phyloP scores from a whole-genome alignment of 1,284 basidiomycete species.

The Grifola frondosa region DNA sequence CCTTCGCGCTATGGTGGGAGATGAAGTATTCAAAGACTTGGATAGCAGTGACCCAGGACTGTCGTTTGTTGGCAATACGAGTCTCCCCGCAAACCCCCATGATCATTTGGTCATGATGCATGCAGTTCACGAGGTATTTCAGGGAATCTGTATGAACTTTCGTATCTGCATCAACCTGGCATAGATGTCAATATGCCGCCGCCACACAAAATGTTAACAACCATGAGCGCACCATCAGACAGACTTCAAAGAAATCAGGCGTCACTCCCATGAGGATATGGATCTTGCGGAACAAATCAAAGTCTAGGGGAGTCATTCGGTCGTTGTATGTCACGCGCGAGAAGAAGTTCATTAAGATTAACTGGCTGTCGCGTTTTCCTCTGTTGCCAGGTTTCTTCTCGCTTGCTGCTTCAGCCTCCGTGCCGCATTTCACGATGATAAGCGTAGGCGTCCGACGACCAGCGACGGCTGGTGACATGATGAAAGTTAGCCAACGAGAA shows the following conservation, averaged over 20 bases:
- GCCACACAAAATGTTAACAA: not conserved
- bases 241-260: conserved; percentile 97
- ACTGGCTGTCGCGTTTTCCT: conserved; percentile 98
- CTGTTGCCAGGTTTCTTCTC: conserved; percentile 97
- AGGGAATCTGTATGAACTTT: conserved; percentile 89
- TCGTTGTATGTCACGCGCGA: conserved; percentile 99
- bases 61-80: conserved; percentile 95
- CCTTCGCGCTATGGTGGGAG: conserved; percentile 97
- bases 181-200: conserved; percentile 6
- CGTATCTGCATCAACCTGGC: conserved; percentile 96
- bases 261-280: conserved; percentile 98
- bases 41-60: conserved; percentile 97
- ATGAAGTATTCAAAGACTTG: conserved; percentile 99
- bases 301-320: conserved; percentile 96
- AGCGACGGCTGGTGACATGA: conserved; percentile 52
- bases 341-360: conserved; percentile 99
- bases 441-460: conserved; percentile 94
- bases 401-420: conserved; percentile 72
- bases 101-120: conserved; percentile 98
- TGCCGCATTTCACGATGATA: conserved; percentile 96
- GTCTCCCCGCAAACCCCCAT: conserved; percentile 99
- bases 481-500: conserved; percentile 1
- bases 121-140: conserved; percentile 88
- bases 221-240: conserved; percentile 79
- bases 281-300: conserved; percentile 96